Percentiles rank a stretch among this genome's conserved stretches.
These are phyloP conservation scores for Thelonectria discophora DNA, from an alignment of 2,329 filamentous ascomycete genomes.

Conservation along the genomic window DNA sequence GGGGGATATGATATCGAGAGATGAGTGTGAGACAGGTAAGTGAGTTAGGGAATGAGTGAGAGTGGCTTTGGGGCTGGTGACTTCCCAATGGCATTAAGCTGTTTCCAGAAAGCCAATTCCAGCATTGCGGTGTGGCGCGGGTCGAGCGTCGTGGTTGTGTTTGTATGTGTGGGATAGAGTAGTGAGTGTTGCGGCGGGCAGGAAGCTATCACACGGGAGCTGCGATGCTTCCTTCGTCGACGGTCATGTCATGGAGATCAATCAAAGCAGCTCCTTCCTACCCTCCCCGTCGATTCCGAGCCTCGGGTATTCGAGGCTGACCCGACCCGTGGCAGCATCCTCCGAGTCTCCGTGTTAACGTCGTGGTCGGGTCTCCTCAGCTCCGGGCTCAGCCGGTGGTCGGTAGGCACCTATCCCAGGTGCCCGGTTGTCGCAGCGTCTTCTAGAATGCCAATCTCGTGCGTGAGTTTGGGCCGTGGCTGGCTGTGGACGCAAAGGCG, in stretches of 20 bases:
- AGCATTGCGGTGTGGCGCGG: not conserved
- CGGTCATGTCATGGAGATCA: not conserved
- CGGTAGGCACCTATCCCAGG: not conserved
- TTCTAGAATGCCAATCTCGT: not conserved
- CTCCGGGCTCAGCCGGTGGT: not conserved
- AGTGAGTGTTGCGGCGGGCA: too few species aligned
- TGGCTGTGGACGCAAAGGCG: not conserved
- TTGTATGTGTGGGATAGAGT: too few species aligned
- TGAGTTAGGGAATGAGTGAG: not conserved
- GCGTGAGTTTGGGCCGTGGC: not conserved
- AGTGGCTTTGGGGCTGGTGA: not conserved
- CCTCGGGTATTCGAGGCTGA: constrained; percentile 2
- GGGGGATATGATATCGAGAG: not conserved
- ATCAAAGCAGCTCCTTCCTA: not conserved
- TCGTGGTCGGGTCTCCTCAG: not conserved
- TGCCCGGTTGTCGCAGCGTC: too few species aligned
- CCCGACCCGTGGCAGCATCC: too few species aligned
- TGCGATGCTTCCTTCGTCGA: too few species aligned
- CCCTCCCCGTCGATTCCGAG: not conserved
- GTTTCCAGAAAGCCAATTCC: too few species aligned
- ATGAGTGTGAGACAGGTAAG: not conserved
- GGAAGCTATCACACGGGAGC: not conserved
- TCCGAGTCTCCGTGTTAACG: not conserved
- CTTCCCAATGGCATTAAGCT: not conserved
- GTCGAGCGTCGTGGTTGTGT: too few species aligned